These are phyloP conservation scores for Urochloa ruziziensis DNA, from an alignment of 176 grass and related monocot species.

Conservation along the genomic window DNA sequence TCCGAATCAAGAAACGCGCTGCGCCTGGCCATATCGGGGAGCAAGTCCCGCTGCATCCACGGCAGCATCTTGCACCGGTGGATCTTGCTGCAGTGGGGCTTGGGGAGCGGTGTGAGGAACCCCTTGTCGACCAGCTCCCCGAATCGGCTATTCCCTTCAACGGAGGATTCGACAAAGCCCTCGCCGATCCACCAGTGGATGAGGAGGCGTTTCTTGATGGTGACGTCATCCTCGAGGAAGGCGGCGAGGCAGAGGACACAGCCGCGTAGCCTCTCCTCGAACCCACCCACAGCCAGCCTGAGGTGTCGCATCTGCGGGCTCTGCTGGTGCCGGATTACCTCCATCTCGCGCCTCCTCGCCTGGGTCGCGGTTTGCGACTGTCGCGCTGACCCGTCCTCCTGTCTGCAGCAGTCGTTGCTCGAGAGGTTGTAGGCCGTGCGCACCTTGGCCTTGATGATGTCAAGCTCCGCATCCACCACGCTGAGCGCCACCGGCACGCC, in stretches of 20 bases:
- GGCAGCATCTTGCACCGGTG: conserved; percentile 34
- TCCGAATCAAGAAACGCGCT: conserved; percentile 35
- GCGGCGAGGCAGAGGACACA: conserved; percentile 50
- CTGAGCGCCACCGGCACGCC: too few relatives aligned
- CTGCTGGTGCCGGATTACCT: too few relatives aligned
- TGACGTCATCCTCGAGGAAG: conserved; percentile 35
- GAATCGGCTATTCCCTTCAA: conserved; percentile 9
- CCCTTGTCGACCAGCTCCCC: conserved; percentile 29
- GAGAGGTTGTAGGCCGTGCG: too few relatives aligned
- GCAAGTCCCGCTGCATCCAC: conserved; percentile 13
- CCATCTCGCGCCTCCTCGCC: too few relatives aligned
- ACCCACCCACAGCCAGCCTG: too few relatives aligned
- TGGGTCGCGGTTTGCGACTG: too few relatives aligned
- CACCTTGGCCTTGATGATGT: too few relatives aligned
- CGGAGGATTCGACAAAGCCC: conserved; percentile 15
- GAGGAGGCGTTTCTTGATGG: conserved; percentile 46
- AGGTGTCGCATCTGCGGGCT: too few relatives aligned
- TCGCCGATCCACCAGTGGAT: conserved; percentile 62
- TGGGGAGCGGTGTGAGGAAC: conserved; percentile 24
- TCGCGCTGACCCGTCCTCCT: too few relatives aligned
- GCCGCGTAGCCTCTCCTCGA: too few relatives aligned
- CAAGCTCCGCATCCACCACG: too few relatives aligned
- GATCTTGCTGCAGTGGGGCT: background rate
- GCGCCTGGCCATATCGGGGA: conserved; percentile 9
- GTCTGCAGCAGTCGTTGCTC: too few relatives aligned